A percentile compares a stretch with the other conserved stretches of the same genome.
phyloP scores from a whole-genome alignment of 1,284 basidiomycete genomes.

The Cutaneotrichosporon sp. region DNA sequence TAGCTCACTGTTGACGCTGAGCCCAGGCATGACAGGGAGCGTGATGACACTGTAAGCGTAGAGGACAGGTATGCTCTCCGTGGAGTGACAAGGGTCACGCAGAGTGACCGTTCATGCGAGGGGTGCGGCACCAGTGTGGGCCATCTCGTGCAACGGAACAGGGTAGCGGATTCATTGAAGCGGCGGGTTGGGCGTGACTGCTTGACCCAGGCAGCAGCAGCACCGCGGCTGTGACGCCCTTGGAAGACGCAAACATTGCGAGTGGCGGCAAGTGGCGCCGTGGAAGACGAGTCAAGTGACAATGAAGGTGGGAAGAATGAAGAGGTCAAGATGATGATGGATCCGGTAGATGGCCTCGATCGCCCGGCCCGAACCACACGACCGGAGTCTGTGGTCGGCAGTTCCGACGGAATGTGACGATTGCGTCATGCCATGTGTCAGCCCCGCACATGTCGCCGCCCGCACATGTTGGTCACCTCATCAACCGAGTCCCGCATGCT shows the following conservation, averaged over 20 bases:
- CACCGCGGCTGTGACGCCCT: background rate
- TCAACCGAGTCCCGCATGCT: too few species aligned
- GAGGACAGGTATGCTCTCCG: background rate
- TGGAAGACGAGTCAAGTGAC: too few species aligned
- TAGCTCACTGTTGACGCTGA: background rate
- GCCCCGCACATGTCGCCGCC: too few species aligned
- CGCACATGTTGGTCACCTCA: too few species aligned
- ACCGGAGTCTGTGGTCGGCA: too few species aligned
- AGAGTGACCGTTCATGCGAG: background rate
- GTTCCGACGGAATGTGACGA: background rate
- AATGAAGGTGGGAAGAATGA: too few species aligned
- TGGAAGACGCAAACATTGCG: background rate
- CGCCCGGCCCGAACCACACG: too few species aligned
- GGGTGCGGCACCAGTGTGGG: background rate
- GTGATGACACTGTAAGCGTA: background rate
- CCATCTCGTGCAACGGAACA: background rate
- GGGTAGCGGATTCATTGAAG: background rate
- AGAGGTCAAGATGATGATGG: too few species aligned
- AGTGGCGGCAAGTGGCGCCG: background rate
- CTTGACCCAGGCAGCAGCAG: background rate
- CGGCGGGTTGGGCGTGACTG: background rate
- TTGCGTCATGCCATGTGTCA: background rate
- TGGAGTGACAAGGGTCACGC: slow-evolving; percentile 4
- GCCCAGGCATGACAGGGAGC: background rate
- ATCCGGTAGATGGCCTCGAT: too few species aligned